Evolutionary conservation across 176 grass and related monocot species (phyloP), one percentile per base, ranked within the genome.

Genomic region (Oryza longistaminata): DNA sequence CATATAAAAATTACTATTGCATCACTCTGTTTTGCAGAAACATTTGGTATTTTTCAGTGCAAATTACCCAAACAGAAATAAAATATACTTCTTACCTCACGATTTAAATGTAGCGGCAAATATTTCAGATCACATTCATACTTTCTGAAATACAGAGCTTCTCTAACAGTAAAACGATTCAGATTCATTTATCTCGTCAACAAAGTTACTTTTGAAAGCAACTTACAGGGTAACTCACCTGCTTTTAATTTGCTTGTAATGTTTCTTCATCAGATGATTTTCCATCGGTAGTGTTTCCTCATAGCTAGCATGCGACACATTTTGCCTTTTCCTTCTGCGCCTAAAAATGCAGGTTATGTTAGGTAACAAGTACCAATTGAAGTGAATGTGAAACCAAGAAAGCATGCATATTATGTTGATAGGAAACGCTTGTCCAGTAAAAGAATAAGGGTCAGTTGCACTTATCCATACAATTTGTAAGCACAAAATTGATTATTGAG

Each of bases 181-280:
- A 82, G 11, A 76, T 76, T 12, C 40, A 82, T 76, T 44, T 62
- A 62, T 45, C 17, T 44, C 33, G 4, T 48, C 52, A 88, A 65
- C 73, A 80, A 8, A 89, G 81, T 79, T 37, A 19, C 75, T n/a
- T 79, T 39, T 26, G n/a, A 64, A 82, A 85, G 52, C 27, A 83
- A 85, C 27, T 55, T 65, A n/a, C 7, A 66, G 1, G 22, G 17
- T 6, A 53, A 73, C 43, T 85, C 86, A 97, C 95, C 91, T 95
- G 78, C 73, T 70, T 73, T 74, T 92, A 39, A 95, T 76, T n/a
- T 84, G 77, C 27, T 87, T 87, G 84, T 82, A 97, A 78, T 26
- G 85, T 92, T 86, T 93, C 90, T 35, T 96, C 91, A 78, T 93
- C 92, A 29, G 83, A 94, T 77, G 81, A 88, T 77, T 64, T 40